Evolutionary conservation across 352 stramenopile species (phyloP), one percentile per base, ranked within the genome.

Genomic region (Phytophthora sansomeana): DNA sequence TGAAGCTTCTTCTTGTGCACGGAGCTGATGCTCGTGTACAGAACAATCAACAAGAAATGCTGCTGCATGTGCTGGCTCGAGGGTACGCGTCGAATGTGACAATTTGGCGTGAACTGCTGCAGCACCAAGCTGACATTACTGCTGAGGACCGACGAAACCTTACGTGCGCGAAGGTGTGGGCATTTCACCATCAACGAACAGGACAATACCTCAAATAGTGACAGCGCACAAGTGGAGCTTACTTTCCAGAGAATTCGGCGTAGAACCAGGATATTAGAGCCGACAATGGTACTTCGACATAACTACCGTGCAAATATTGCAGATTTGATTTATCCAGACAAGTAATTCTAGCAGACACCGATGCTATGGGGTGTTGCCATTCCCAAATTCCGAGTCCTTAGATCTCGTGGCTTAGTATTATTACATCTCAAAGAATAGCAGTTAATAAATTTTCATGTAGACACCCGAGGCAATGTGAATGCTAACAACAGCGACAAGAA

Each of bases 21-120:
- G 57, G 57, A 47, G 63, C 68, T 16, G 49, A 72, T 24, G 62
- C 62, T 24, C 50, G 44, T 21, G 50, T 53, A 16, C 50, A 55
- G 2, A 67, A 77, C 41, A 58, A 55, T 30, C 29, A 61, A 6
- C 42, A 60, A 7, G 53, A 67, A 7, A 77, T 63, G 4, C 39
- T 67, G 13, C 39, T 77, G 7, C 63, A 77, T 24, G 53, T 80
- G 5, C 66, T 77, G 0, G 72, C 76, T 17, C 66, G 63, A 1
- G 76, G 72, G 8, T 71, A 58, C 44, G 51, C 53, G 38, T 77
- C 50, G 0, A 77, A 51, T 49, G 46, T 53, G n/a, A 64, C 9
- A 21, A 73, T 74, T 29, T 83, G 52, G 69, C 33, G 39, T 29
- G 58, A 63, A 6, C 53, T 77, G 29, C 53, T 77, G 6, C 41